Percentiles rank a stretch among this genome's conserved stretches.
Conservation (phyloP, 148 eudicot species). For the Oxyria digyna region DNA sequence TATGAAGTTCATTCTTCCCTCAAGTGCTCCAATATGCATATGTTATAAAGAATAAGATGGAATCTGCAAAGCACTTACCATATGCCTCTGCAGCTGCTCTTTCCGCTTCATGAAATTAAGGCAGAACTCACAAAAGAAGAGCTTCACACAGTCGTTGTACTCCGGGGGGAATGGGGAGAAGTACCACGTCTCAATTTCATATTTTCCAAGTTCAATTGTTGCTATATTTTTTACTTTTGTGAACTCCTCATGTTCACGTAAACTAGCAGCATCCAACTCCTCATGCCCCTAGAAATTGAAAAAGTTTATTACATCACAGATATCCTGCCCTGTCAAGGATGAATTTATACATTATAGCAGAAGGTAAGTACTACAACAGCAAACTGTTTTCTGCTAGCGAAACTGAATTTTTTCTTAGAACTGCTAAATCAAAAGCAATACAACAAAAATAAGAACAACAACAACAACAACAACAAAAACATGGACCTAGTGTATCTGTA, state of each 20-base stretch:
- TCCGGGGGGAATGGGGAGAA: conserved; percentile 98
- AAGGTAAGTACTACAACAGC: not conserved
- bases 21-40: not conserved
- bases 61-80: conserved; percentile 43
- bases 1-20: not conserved
- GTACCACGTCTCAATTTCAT: conserved; percentile 99
- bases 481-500: too few species aligned
- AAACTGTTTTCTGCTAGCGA: not conserved
- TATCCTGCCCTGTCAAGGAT: not conserved
- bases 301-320: not conserved
- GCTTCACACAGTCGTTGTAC: conserved; percentile 86
- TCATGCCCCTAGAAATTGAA: conserved; percentile 61
- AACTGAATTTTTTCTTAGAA: not conserved
- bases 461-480: too few species aligned
- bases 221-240: conserved; percentile 97
- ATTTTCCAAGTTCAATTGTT: conserved; percentile 87
- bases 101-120: conserved; percentile 95
- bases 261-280: conserved; percentile 98
- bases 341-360: not conserved
- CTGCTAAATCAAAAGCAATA: not conserved
- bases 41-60: not conserved
- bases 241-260: conserved; percentile 98
- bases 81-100: conserved; percentile 90
- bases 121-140: conserved; percentile 95
- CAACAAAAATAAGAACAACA: not conserved